Base-by-base conservation (phyloP, 306 rosid species). In the Cucumis sativus region DNA sequence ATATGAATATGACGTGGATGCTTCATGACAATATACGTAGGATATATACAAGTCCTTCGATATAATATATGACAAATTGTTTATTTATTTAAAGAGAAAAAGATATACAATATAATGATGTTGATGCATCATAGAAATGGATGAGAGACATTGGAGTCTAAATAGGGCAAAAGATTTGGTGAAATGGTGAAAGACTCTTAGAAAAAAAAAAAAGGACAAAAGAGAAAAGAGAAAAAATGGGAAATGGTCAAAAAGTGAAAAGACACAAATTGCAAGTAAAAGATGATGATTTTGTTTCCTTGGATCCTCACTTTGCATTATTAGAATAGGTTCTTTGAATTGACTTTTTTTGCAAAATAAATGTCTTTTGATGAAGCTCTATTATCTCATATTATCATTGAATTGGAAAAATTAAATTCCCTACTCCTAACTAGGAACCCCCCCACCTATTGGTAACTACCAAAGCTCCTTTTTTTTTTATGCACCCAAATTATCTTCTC, bases 281-380 rank as follows among this genome's bases (percentile, higher is more conserved):
- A 69, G 72, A 40, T 37, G 5, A 82, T 86, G 81, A 88, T 88
- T 88, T 79, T 82, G 87, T 88, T 88, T 86, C 85, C 79, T 84
- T 82, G 88, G 88, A 88, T 88, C 75, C 89, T 82, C 83, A 69
- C 78, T 77, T 55, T 72, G 56, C 54, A 66, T 76, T 80, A 28
- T 58, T 49, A 23, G 80, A 75, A 60, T 43, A 69, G 84, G 80
- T 77, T 79, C 49, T 76, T 63, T 79, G 79, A 60, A 75, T 81
- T 81, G 84, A 83, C 87, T 79, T 81, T 28, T 28, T 55, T 65
- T 57, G 62, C 1, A 28, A 33, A 72, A 10, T 72, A 51, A 25
- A 25, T 72, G 59, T n/a, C 64, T 75, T n/a, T 30, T 56, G n/a
- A 35, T 74, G 4, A 35, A 33, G 8, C 14, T 6, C 10, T 74